A percentile compares a stretch with the other conserved stretches of the same genome.
phyloP scores from a whole-genome alignment of 345 rosid genomes.

The Ailanthus altissimus region DNA sequence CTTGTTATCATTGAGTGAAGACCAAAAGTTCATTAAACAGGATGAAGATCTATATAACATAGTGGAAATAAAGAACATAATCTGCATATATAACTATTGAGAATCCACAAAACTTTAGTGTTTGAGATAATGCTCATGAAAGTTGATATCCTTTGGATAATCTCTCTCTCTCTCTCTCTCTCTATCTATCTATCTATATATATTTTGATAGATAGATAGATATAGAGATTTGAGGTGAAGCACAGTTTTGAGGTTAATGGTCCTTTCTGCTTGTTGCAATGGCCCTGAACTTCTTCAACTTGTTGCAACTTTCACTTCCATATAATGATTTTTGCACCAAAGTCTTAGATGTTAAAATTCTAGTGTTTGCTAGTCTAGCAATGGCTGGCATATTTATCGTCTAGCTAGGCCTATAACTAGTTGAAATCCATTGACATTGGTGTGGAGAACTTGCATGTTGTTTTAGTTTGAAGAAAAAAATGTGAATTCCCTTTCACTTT shows the following conservation, averaged over 20 bases:
- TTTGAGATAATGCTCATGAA: slow-evolving; percentile 29
- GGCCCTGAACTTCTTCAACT: slow-evolving; percentile 18
- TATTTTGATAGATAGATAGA: not conserved
- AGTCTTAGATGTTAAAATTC: not conserved
- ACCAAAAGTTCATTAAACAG: slow-evolving; percentile 15
- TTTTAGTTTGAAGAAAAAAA: not conserved
- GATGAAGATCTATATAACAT: slow-evolving; percentile 18
- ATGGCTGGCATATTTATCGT: not conserved
- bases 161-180: too few relatives aligned
- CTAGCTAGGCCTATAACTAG: not conserved
- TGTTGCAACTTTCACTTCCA: slow-evolving; percentile 18
- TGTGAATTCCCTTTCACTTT: not conserved
- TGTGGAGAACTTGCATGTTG: not conserved
- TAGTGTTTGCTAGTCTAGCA: not conserved
- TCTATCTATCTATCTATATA: too few relatives aligned
- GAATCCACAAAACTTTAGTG: slow-evolving; percentile 31
- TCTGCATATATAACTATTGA: slow-evolving; percentile 11
- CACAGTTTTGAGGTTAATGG: slow-evolving; percentile 25
- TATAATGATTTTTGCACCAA: not conserved
- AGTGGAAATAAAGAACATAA: slow-evolving; percentile 28
- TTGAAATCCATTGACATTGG: not conserved
- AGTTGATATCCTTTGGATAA: slow-evolving; percentile 13
- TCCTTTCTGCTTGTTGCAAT: slow-evolving; percentile 32
- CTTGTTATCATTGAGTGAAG: slow-evolving; percentile 20
- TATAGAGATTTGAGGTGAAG: slow-evolving; percentile 9